A percentile compares a stretch with the other conserved stretches of the same genome.
phyloP scores from a whole-genome alignment of 1,139 yeast genomes.

The Eremothecium coryli region DNA sequence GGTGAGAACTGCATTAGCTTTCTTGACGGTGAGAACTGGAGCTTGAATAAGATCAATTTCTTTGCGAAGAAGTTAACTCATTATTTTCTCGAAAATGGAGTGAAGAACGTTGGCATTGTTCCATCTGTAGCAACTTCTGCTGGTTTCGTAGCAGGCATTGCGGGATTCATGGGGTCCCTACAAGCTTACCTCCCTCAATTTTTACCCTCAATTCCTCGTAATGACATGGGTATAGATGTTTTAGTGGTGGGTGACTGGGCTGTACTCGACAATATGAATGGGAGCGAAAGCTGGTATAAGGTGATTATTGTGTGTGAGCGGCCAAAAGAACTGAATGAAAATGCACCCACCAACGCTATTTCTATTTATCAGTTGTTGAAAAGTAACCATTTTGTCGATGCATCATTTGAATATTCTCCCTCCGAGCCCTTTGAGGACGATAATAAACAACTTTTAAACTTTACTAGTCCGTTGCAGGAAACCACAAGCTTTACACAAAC shows the following conservation, averaged over 20 bases:
- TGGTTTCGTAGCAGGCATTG: slow-evolving; percentile 29
- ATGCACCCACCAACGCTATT: slow-evolving; percentile 11
- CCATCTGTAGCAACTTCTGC: slow-evolving; percentile 20
- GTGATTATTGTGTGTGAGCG: slow-evolving; percentile 28
- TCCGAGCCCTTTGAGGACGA: slow-evolving; percentile 32
- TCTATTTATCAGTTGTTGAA: slow-evolving; percentile 27
- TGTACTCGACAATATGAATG: slow-evolving; percentile 16
- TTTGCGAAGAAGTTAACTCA: slow-evolving; percentile 16
- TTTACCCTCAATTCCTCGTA: slow-evolving; percentile 29
- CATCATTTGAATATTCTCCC: slow-evolving; percentile 30
- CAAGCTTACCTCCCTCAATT: slow-evolving; percentile 24
- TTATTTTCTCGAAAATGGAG: slow-evolving; percentile 12
- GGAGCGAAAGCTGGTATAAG: slow-evolving; percentile 29
- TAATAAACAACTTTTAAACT: slow-evolving; percentile 22
- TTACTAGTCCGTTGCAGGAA: slow-evolving; percentile 16
- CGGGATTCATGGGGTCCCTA: slow-evolving; percentile 27
- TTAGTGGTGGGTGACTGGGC: slow-evolving; percentile 28
- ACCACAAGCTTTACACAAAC: slow-evolving; percentile 43
- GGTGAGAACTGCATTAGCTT: slow-evolving; percentile 15
- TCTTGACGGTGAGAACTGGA: slow-evolving; percentile 6
- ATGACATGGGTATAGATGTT: slow-evolving; percentile 27
- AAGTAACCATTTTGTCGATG: slow-evolving; percentile 11
- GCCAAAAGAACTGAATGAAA: slow-evolving; percentile 8
- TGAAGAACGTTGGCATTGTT: slow-evolving; percentile 25
- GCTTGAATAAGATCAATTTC: slow-evolving; percentile 24